A percentile compares a stretch with the other conserved stretches of the same genome.
phyloP scores from a whole-genome alignment of 306 rosid genomes.

The Prunus mongolica region DNA sequence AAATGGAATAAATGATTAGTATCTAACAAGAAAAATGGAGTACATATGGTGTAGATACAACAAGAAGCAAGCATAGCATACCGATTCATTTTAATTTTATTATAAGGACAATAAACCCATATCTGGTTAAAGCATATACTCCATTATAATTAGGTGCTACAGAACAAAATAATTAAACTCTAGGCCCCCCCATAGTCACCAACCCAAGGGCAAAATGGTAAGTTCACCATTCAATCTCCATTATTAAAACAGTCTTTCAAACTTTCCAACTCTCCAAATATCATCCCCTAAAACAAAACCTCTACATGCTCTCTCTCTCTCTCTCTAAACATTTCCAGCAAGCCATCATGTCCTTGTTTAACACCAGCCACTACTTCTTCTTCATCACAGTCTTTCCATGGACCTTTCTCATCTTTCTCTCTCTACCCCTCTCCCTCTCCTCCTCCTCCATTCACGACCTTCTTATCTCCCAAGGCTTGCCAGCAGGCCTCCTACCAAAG shows the following conservation, averaged over 20 bases:
- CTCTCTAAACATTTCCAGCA: neutral
- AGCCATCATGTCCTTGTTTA: conserved; percentile 39
- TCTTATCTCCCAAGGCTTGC: conserved; percentile 71
- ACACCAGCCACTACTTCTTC: conserved; percentile 19
- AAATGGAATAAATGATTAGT: neutral
- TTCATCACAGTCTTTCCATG: conserved; percentile 11
- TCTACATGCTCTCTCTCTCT: conserved; percentile 10
- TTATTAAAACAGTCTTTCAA: conserved; percentile 35
- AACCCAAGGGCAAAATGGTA: conserved; percentile 44
- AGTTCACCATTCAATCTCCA: neutral
- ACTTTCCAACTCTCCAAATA: conserved; percentile 34
- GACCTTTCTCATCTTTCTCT: conserved; percentile 25
- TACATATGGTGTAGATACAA: neutral
- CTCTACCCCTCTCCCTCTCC: conserved; percentile 19
- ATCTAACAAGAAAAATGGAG: neutral
- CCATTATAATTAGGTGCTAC: conserved; percentile 3
- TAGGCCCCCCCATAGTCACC: conserved; percentile 21
- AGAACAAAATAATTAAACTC: conserved; percentile 26
- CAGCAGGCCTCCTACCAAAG: conserved; percentile 76
- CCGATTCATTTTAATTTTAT: conserved; percentile 20
- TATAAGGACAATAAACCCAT: neutral
- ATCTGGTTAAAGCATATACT: neutral
- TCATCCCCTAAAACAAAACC: conserved; percentile 8
- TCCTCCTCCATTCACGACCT: conserved; percentile 64
- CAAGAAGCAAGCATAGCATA: conserved; percentile 38